Base-by-base conservation (phyloP, 805 yeast genomes). In the Metschnikowia gelsemii region DNA sequence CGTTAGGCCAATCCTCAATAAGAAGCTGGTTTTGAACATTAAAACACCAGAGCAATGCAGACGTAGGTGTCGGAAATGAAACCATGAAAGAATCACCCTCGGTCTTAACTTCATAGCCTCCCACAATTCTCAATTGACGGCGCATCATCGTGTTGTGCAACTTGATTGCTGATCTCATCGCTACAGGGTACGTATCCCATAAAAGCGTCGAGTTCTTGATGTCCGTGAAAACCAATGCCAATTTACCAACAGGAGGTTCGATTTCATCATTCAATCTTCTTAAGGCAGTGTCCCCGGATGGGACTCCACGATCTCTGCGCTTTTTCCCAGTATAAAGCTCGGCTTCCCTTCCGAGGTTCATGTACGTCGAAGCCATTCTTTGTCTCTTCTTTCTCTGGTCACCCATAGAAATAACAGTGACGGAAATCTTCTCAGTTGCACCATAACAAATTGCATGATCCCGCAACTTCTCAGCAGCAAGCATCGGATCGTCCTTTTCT, bases 51-150 rank as follows among this genome's bases (percentile, higher is more conserved):
- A 88, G 72, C 47, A 93, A 69, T 0, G 98, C 98, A 14, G 91
- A 75, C 0, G 91, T 79, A 0, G 96, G 91, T 0, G 96, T 83
- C 0, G 96, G 96, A 62, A 93, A 93, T 9, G 97, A 87, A 11
- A 93, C 97, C 87, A 93, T 90, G 55, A 93, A 93, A 0, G 99
- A 96, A 72, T 93, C 99, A 58, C 99, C 99, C 79, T 93, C 99
- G 2, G 97, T 93, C 61, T 93, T 93, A 20, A 93, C 99, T 62
- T 93, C 99, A 60, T 93, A 93, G 2, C 99, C 99, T 25, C 98
- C 97, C 58, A 87, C 87, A 35, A 90, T 82, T 52, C 96, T 77
- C 48, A 93, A 67, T 52, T 88, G 95, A 36, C 98, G 78, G 57
- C 99, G 80, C 99, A 93, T 93, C 22, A 93, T 78, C 17, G 87